Evolutionary conservation across 1,284 basidiomycete genomes (phyloP).

Genomic region (Uromyces viciae-fabae): DNA sequence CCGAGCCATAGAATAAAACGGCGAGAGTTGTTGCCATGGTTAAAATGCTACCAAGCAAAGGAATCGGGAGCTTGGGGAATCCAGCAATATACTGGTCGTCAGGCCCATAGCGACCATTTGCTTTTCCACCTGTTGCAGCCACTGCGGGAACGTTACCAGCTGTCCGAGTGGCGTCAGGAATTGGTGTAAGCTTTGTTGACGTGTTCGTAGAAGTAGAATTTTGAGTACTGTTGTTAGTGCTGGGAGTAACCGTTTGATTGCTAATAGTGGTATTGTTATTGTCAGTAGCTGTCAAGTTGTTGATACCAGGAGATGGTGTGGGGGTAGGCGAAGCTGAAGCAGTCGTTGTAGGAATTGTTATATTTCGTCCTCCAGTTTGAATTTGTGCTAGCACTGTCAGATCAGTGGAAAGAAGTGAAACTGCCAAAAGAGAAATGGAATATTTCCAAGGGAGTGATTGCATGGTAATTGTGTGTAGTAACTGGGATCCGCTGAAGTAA

Average conservation of each 20-base stretch:
- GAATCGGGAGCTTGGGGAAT: background rate
- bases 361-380: background rate
- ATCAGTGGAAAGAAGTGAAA: background rate
- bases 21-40: background rate
- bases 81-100: conserved; percentile 29
- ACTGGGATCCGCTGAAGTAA: too few relatives aligned
- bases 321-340: background rate
- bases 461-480: too few relatives aligned
- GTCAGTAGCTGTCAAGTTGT: background rate
- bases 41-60: background rate
- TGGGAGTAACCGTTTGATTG: background rate
- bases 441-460: too few relatives aligned
- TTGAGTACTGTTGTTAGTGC: background rate
- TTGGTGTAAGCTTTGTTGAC: conserved; percentile 7
- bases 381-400: background rate
- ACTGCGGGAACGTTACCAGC: conserved; percentile 4
- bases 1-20: background rate
- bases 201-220: background rate
- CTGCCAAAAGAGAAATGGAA: too few relatives aligned
- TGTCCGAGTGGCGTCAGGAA: conserved; percentile 1
- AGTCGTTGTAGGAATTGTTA: conserved; percentile 1
- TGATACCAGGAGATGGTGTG: background rate
- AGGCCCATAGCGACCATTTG: conserved; percentile 23
- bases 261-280: background rate
- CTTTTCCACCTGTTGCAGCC: conserved; percentile 13